phyloP scores from a whole-genome alignment of 352 stramenopile genomes.

The Pythium scleroteichum region DNA sequence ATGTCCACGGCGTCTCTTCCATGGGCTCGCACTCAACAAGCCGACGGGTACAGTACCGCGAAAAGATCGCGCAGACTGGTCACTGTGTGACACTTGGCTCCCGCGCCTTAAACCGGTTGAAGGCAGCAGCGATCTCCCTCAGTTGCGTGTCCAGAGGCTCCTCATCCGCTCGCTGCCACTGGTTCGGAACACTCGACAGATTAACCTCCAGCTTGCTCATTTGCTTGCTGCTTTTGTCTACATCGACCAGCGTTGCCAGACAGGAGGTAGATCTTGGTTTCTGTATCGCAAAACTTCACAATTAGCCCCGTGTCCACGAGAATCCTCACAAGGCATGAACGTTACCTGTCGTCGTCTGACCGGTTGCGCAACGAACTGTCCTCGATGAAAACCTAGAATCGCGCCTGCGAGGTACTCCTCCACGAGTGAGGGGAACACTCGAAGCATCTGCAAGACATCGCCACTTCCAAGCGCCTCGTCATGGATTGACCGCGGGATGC shows the following conservation, averaged over 20 bases:
- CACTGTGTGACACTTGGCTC: neutral
- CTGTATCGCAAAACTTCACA: no score
- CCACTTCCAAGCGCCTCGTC: slow-evolving; percentile 24
- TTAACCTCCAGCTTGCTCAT: neutral
- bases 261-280: no score
- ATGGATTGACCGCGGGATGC: slow-evolving; percentile 9
- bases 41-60: no score
- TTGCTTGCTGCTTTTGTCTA: neutral
- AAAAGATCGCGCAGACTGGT: neutral
- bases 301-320: no score
- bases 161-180: slow-evolving; percentile 2
- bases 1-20: no score
- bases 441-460: slow-evolving; percentile 46
- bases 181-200: slow-evolving; percentile 1
- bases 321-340: no score
- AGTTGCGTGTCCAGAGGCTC: slow-evolving; percentile 12
- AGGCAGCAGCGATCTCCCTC: slow-evolving; percentile 17
- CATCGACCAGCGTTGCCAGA: neutral
- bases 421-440: slow-evolving; percentile 50
- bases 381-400: slow-evolving; percentile 1
- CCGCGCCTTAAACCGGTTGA: slow-evolving; percentile 19
- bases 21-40: no score
- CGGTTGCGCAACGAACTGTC: neutral
- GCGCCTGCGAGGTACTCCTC: slow-evolving; percentile 31
- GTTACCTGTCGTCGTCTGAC: no score